Evolutionary conservation across 1,284 basidiomycete species (phyloP), one percentile per base, ranked within the genome.

Genomic region (Marasmius oreades): DNA sequence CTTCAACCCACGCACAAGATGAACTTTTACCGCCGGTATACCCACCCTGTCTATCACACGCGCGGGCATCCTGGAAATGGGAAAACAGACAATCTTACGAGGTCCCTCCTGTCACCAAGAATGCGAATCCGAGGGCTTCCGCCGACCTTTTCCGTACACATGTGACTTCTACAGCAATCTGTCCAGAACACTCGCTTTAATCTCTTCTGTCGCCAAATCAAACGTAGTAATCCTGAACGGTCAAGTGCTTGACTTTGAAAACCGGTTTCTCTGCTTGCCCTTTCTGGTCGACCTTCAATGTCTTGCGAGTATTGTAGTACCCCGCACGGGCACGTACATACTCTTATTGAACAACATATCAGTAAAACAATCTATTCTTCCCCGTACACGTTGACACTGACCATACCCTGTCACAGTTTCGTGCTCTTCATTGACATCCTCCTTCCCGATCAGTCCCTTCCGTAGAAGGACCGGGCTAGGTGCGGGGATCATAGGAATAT

Each of bases 401-500:
- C 60, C 57, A 18, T 51, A 58, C 22, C 60, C 58, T 23, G 52
- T 61, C 5, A 62, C 55, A 6, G 53, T 52, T 33, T 61, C 60
- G 16, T 58, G 31, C 18, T 42, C 46, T 34, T 36, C 37, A n/a
- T 59, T 46, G 24, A 43, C 39, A 20, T 56, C 46, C 18, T 57
- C 54, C 18, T 63, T 55, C 11, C 55, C 57, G 12, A 66, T 53
- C 18, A 44, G 47, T 16, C 65, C 64, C 43, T 64, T 62, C 10
- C 67, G 62, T 5, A 57, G 18, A 7, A 69, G 64, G 10, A 69
- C 62, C n/a, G 67, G 64, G 45, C 64, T 67, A 1, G 59, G 56
- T 1, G 55, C 63, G 10, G 64, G 63, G 16, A 62, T 52, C 55
- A 69, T 63, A 7, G 59, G 59, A 8, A 63, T 61, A 20, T 61